Evolutionary conservation across 2,329 filamentous ascomycete genomes (phyloP), one percentile per base, ranked within the genome.

Genomic region (Ascochyta rabiei): DNA sequence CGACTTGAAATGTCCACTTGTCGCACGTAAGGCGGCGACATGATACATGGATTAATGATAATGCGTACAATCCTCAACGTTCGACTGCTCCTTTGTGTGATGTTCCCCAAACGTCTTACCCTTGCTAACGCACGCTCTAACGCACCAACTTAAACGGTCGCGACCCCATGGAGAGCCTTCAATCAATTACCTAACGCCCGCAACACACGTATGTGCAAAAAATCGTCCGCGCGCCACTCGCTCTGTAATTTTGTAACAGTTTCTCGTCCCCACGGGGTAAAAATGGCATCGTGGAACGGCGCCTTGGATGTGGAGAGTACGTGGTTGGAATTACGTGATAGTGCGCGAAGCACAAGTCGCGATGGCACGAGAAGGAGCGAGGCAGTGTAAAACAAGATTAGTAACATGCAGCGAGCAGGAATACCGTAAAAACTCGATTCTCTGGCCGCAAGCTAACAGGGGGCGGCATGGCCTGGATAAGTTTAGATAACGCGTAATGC

Each of bases 241-340:
- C 18, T 21, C 40, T 30, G 45, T 23, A 34, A 48, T 48, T 23
- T 48, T 39, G 51, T 54, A 54, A 54, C 12, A 48, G 13, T 44
- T 44, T 48, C 39, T 13, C 19, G 1, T 34, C 51, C 51, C 45
- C 51, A 54, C 34, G 40, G 51, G 39, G 39, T 54, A 23, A 18
- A 26, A 23, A 10, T 18, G 21, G 26, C 13, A 26, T 30, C 30
- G 15, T 19, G 31, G 30, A 35, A 16, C 8, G 34, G 33, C 12
- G 45, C 31, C 51, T 45, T 48, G 51, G 40, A 16, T 30, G 45
- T 48, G 50, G 50, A 48, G 39, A 53, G 26, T 15, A 12, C 1
- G 19, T n/a, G 38, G 45, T 54, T 54, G 45, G 40, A 44, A 48
- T 54, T 54, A 48, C 51, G 51, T 54, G 45, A 54, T 54, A 26